Evolutionary conservation across 495 filamentous ascomycete species (phyloP).

Genomic region (Annulohypoxylon moriforme): DNA sequence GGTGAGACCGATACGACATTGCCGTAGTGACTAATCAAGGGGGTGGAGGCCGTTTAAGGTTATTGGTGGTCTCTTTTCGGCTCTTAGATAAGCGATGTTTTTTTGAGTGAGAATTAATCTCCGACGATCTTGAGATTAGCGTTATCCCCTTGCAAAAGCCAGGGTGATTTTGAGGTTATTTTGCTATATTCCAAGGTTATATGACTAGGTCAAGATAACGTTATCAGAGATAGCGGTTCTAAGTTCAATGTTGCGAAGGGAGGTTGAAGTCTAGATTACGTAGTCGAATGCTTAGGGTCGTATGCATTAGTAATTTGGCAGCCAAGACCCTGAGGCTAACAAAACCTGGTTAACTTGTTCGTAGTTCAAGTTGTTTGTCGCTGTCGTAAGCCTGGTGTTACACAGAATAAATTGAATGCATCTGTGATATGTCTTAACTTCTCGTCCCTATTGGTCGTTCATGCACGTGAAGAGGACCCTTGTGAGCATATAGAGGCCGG

Average conservation of each 20-base stretch:
- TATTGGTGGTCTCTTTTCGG: constrained; percentile 10
- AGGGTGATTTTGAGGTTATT: background rate
- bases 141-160: background rate
- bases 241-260: no score
- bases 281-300: background rate
- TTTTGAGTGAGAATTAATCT: background rate
- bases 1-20: background rate
- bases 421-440: background rate
- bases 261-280: background rate
- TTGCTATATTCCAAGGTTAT: background rate
- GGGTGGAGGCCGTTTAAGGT: background rate
- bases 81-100: constrained; percentile 13
- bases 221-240: background rate
- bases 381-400: constrained; percentile 7
- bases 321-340: background rate
- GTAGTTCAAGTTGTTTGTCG: background rate
- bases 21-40: background rate
- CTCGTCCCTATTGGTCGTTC: background rate
- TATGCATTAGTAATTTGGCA: background rate
- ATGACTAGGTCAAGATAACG: background rate
- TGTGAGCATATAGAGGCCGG: background rate
- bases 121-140: background rate
- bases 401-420: constrained; percentile 8
- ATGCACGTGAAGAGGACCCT: constrained; percentile 4
- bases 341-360: background rate